Conservation (phyloP, 306 rosid species). For the Vigna radiata region DNA sequence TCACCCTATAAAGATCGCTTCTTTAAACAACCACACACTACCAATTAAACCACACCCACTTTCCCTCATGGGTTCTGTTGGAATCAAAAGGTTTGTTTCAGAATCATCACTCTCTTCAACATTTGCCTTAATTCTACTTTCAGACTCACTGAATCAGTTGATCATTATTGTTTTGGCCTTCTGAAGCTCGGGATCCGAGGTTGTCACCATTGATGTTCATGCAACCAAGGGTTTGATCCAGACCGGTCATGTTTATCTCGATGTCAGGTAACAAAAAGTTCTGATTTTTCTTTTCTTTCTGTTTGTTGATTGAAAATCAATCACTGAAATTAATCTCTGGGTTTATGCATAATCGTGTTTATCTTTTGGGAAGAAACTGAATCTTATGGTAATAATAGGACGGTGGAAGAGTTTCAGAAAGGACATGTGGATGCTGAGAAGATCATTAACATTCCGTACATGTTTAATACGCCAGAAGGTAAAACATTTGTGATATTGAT, state of each 20-base stretch:
- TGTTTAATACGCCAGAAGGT: slow-evolving; percentile 78
- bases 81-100: slow-evolving; percentile 54
- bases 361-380: not conserved
- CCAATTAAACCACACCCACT: not conserved
- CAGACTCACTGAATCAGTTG: not conserved
- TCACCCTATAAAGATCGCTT: not conserved
- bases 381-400: slow-evolving; percentile 52
- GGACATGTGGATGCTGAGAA: slow-evolving; percentile 75
- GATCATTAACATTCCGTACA: slow-evolving; percentile 76
- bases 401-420: slow-evolving; percentile 77
- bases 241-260: slow-evolving; percentile 69
- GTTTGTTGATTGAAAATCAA: not conserved
- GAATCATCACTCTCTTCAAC: not conserved
- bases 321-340: not conserved
- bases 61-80: slow-evolving; percentile 60
- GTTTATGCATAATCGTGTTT: not conserved
- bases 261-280: slow-evolving; percentile 63
- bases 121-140: not conserved
- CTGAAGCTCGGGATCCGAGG: slow-evolving; percentile 57
- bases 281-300: not conserved
- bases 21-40: not conserved
- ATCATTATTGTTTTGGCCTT: slow-evolving; percentile 18
- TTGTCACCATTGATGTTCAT: slow-evolving; percentile 72
- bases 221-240: slow-evolving; percentile 61
- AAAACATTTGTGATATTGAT: not conserved